These are phyloP conservation scores for Shiraia bambusicola DNA, from an alignment of 2,329 filamentous ascomycete species.

Conservation along the genomic window DNA sequence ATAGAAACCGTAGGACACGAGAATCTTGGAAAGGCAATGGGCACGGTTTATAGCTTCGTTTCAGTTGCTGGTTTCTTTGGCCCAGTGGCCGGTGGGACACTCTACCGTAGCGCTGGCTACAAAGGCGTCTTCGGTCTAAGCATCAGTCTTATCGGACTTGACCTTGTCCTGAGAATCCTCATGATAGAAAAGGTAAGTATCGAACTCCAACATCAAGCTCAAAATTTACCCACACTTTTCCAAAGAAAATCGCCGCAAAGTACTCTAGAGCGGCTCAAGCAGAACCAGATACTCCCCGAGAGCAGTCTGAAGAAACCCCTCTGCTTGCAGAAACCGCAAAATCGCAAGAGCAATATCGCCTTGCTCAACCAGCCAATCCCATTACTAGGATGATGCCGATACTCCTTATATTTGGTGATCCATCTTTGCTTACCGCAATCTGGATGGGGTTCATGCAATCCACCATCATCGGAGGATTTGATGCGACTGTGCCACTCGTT, in stretches of 20 bases:
- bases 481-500: slow-evolving; percentile 51
- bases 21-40: slow-evolving; percentile 63
- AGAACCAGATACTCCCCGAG: slow-evolving; percentile 11
- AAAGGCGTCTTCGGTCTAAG: slow-evolving; percentile 60
- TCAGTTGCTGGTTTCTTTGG: slow-evolving; percentile 59
- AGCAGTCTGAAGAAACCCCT: slow-evolving; percentile 27
- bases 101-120: slow-evolving; percentile 62
- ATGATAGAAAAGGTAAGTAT: slow-evolving; percentile 56
- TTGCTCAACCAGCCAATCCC: slow-evolving; percentile 45
- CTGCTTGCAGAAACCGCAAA: slow-evolving; percentile 22
- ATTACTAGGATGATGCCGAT: slow-evolving; percentile 51
- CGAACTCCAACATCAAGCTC: too few species aligned
- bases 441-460: slow-evolving; percentile 38
- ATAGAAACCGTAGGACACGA: slow-evolving; percentile 60
- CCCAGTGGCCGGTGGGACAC: slow-evolving; percentile 60
- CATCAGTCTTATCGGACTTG: slow-evolving; percentile 56
- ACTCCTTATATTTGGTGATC: slow-evolving; percentile 44
- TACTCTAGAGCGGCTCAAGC: slow-evolving; percentile 34
- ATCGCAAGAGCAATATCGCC: slow-evolving; percentile 43
- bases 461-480: slow-evolving; percentile 48
- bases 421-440: slow-evolving; percentile 34
- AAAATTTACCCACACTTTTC: too few species aligned
- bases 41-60: slow-evolving; percentile 62
- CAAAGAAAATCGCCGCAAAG: slow-evolving; percentile 54
- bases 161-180: slow-evolving; percentile 61